Base-by-base conservation (phyloP, 371 early-diverging fungal genomes). In the Syncephalis fuscata region DNA sequence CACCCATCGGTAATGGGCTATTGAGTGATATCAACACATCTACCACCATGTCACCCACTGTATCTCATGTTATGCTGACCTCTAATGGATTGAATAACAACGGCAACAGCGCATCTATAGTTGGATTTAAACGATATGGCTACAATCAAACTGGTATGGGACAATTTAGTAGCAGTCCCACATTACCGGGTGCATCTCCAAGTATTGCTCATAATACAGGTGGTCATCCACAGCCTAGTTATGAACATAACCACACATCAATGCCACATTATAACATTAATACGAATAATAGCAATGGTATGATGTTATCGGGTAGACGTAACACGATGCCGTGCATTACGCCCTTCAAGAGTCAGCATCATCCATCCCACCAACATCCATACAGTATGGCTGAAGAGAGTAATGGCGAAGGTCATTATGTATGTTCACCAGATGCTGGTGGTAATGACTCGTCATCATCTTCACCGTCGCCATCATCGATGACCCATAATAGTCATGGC, bases 31-130 rank as follows among this genome's bases (percentile, higher is more conserved):
- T 4, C 32, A 32, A 11, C 11, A 32, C 7, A 7, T 4, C 32
- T 32, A 32, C 11, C 11, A 43, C 25, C 48, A 23, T 44, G 46
- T n/a, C 48, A 46, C 14, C 41, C 47, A 7, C 49, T 46, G 26
- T 54, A 50, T 46, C 49, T 50, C 46, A 50, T 50, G 53, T 10
- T 57, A 54, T 32, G 32, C 43, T 55, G 44, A 47, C 59, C 32
- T 61, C 50, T 11, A 32, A 32, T 32, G 32, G 32, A 47, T 44
- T 24, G 11, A 17, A 21, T n/a, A 3, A 48, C 24, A 20, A n/a
- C 24, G 24, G 45, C 45, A 14, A 2, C 45, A 14, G 4, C 45
- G 24, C 32, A 32, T 32, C 11, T 32, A 32, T 32, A 4, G 32
- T 7, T 32, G 11, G 32, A 7, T 4, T 32, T 32, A 32, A 32